Evolutionary conservation across 2,329 filamentous ascomycete genomes (phyloP).

Genomic region (Plectosphaerella sp.): DNA sequence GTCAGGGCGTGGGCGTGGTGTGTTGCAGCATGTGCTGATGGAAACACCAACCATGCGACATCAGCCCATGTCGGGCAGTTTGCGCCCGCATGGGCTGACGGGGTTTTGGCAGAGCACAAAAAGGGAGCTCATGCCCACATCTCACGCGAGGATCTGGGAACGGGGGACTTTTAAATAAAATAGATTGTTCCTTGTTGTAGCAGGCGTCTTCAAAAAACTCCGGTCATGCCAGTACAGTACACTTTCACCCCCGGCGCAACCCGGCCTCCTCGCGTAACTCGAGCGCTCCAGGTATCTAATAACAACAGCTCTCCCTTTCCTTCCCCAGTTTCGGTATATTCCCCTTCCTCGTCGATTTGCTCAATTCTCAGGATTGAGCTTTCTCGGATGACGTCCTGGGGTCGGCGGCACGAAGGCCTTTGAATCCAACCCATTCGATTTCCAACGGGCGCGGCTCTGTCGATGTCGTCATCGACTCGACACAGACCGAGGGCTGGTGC

Average conservation of each 20-base stretch:
- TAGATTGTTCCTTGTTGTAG: neutral
- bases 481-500: no score
- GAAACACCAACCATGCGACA: neutral
- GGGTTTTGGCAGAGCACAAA: neutral
- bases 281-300: neutral
- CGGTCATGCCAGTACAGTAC: neutral
- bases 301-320: neutral
- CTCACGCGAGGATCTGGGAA: neutral
- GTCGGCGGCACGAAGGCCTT: no score
- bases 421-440: no score
- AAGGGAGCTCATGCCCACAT: neutral
- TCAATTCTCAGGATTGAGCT: no score
- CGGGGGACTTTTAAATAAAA: neutral
- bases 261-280: neutral
- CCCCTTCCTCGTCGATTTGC: no score
- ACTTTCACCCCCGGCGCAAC: neutral
- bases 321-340: no score
- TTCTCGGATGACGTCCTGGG: no score
- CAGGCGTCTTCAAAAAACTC: neutral
- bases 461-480: no score
- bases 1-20: no score
- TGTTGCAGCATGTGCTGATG: no score
- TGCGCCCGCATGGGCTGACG: neutral
- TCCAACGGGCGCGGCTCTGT: no score
- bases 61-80: neutral